Percentiles rank a stretch among this genome's conserved stretches.
Evolutionary conservation across 2,329 filamentous ascomycete genomes (phyloP).

Genomic region (Xenoacremonium recifei): DNA sequence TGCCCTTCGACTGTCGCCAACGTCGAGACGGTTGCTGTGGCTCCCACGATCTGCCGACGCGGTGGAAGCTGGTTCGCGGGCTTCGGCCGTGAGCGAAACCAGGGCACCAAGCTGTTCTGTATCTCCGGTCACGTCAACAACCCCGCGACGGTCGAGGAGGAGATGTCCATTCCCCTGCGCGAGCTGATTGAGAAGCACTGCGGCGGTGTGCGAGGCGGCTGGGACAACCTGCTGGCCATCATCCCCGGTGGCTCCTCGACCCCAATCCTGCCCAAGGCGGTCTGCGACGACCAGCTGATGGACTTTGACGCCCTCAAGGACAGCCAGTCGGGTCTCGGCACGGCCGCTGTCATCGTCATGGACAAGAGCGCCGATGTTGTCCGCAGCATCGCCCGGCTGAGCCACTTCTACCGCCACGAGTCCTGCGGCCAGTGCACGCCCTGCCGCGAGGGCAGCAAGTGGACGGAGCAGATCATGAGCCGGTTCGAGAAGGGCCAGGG

Average conservation of each 20-base stretch:
- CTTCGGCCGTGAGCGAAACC: constrained; percentile 94
- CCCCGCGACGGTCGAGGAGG: constrained; percentile 95
- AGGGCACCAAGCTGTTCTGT: constrained; percentile 96
- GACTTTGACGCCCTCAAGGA: constrained; percentile 99
- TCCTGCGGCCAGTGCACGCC: constrained; percentile 98
- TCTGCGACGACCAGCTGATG: constrained; percentile 97
- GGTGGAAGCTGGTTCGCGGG: constrained; percentile 89
- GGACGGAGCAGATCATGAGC: constrained; percentile 99
- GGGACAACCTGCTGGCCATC: constrained; percentile 94
- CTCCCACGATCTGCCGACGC: constrained; percentile 91
- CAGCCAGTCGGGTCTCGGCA: constrained; percentile 93
- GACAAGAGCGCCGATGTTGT: constrained; percentile 97
- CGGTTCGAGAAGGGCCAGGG: constrained; percentile 91
- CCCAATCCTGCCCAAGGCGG: constrained; percentile 82
- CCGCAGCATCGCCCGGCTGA: constrained; percentile 86
- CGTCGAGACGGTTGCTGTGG: constrained; percentile 94
- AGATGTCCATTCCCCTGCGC: constrained; percentile 96
- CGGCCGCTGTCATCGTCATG: constrained; percentile 97
- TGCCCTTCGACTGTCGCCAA: constrained; percentile 98
- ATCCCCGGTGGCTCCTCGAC: constrained; percentile 97
- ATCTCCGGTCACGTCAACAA: constrained; percentile 99
- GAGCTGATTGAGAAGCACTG: constrained; percentile 99
- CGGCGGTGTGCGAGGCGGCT: constrained; percentile 91
- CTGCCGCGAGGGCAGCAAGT: constrained; percentile 98
- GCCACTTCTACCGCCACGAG: constrained; percentile 98